phyloP scores from a whole-genome alignment of 1,284 basidiomycete genomes.

The Apiotrichum porosum region DNA sequence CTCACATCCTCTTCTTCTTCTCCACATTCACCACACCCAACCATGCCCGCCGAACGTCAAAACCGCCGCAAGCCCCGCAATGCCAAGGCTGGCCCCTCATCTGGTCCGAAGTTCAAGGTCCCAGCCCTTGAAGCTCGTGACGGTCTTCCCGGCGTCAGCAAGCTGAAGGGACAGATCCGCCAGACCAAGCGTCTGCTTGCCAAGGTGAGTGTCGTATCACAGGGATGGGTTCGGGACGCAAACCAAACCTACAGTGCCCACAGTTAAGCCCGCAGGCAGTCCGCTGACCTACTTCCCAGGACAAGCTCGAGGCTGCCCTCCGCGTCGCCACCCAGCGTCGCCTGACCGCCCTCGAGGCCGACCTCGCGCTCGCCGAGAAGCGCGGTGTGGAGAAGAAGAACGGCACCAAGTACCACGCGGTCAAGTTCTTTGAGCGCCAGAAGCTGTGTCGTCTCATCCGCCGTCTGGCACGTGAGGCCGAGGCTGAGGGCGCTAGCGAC shows the following conservation, averaged over 20 bases:
- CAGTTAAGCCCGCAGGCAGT: no score
- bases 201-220: conserved; percentile 60
- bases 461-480: conserved; percentile 56
- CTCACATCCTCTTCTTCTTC: no score
- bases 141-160: conserved; percentile 49
- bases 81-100: conserved; percentile 2
- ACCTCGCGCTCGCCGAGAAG: conserved; percentile 63
- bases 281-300: conserved; percentile 50
- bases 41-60: conserved; percentile 1
- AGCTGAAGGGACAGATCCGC: conserved; percentile 70
- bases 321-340: conserved; percentile 71
- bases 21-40: not conserved
- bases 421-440: conserved; percentile 85
- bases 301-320: conserved; percentile 69
- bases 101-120: conserved; percentile 7
- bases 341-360: conserved; percentile 66
- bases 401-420: conserved; percentile 70
- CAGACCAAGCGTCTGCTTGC: conserved; percentile 73
- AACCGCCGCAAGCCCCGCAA: not conserved
- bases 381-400: conserved; percentile 60
- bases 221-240: no score
- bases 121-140: conserved; percentile 29
- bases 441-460: conserved; percentile 70
- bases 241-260: not conserved
- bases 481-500: conserved; percentile 45